Evolutionary conservation across 495 filamentous ascomycete species (phyloP), one percentile per base, ranked within the genome.

Genomic region (Oleoguttula mirabilis): DNA sequence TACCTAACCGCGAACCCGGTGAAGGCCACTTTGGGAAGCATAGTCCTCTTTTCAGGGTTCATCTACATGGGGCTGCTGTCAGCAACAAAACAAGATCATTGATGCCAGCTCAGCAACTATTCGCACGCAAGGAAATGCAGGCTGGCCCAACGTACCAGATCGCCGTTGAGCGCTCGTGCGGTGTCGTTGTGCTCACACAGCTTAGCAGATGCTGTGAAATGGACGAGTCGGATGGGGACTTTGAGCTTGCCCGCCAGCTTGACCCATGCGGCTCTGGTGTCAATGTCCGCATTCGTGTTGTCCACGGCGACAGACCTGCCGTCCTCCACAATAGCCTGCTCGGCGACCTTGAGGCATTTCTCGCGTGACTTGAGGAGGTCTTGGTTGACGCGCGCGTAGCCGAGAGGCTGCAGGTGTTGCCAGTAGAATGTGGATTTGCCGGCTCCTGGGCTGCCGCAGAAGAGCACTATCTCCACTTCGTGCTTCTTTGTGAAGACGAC

Each of bases 351-450:
- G 52, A 92, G 60, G 63, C 92, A 95, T 61, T 83, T 93, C 15
- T 84, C 77, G 48, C 78, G 73, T 19, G 78, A 77, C 60, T 93
- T 94, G n/a, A 94, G 63, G 3, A 65, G 71, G 63, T 96, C 92
- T 62, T 95, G 88, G 49, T 95, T 98, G 12, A 94, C 71, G 21
- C 88, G 73, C 59, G 77, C 77, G 58, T 90, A 95, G 21, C 78
- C 79, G 3, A 90, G 63, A 17, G 85, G 82, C 58, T 88, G 66
- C 14, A 96, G 58, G 46, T 84, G 63, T 21, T 71, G 77, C 76
- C 79, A 82, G 63, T 80, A 94, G 49, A 93, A 95, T 0, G 84
- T 86, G 17, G 82, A 88, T 57, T 96, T 96, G 20, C 92, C 90
- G 1, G 84, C 76, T 1, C 82, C 86, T 0, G 90, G 90, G 30